Percentiles rank a stretch among this genome's conserved stretches.
Evolutionary conservation across 305 asterid genomes (phyloP).

Genomic region (Monarda citriodora): DNA sequence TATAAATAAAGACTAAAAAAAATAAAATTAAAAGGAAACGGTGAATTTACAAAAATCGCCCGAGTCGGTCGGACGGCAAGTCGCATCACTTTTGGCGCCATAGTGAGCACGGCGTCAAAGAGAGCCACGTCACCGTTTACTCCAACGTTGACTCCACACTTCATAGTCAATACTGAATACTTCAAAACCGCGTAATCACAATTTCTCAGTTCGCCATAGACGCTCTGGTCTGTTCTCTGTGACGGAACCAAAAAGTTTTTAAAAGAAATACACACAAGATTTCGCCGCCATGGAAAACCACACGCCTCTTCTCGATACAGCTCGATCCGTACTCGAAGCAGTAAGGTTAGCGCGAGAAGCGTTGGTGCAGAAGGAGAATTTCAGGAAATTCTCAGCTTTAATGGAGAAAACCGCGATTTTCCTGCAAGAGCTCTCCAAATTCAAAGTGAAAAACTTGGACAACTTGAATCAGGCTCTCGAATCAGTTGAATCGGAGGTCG

Average conservation of each 20-base stretch:
- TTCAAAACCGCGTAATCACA: slow-evolving; percentile 1
- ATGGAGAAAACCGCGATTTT: slow-evolving; percentile 26
- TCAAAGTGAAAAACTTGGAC: slow-evolving; percentile 4
- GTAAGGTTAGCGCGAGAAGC: slow-evolving; percentile 26
- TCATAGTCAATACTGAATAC: background rate
- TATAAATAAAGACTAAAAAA: too few species aligned
- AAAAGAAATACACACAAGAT: too few species aligned
- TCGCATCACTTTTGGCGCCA: background rate
- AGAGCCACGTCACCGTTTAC: slow-evolving; percentile 24
- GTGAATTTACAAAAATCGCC: background rate
- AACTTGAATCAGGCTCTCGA: slow-evolving; percentile 20
- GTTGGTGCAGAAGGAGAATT: slow-evolving; percentile 35
- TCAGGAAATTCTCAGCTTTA: slow-evolving; percentile 32
- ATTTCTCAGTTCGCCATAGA: background rate
- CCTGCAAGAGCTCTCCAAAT: slow-evolving; percentile 31
- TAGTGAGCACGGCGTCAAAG: background rate
- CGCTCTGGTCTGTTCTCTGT: background rate
- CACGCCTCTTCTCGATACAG: slow-evolving; percentile 20
- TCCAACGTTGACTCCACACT: slow-evolving; percentile 23
- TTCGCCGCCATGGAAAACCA: slow-evolving; percentile 23
- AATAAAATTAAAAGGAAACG: too few species aligned
- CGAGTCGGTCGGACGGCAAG: too few species aligned
- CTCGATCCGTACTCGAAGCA: slow-evolving; percentile 25
- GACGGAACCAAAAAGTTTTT: too few species aligned
- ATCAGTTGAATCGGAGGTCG: slow-evolving; percentile 32